Conservation (phyloP, 2,329 filamentous ascomycete species). For the Penicillium sp. region DNA sequence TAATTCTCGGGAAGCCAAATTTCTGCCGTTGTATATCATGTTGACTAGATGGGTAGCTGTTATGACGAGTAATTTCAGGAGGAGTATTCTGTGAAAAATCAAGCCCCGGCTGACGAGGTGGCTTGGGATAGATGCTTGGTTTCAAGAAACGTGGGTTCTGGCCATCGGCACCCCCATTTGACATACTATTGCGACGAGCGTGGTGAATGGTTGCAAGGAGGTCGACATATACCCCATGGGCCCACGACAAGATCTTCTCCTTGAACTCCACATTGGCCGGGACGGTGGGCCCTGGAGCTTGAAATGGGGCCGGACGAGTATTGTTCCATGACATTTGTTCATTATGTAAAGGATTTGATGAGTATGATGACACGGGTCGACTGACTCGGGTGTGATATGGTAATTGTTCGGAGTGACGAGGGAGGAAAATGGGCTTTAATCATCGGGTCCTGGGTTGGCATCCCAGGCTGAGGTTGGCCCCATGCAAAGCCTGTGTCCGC, state of each 20-base stretch:
- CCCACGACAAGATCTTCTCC: conserved; percentile 66
- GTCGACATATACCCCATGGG: conserved; percentile 71
- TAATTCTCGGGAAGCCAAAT: conserved; percentile 9
- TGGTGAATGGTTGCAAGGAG: conserved; percentile 65
- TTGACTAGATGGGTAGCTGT: conserved; percentile 38
- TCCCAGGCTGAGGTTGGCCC: conserved; percentile 28
- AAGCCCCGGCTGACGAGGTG: conserved; percentile 57
- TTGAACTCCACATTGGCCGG: conserved; percentile 55
- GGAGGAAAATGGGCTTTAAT: conserved; percentile 39
- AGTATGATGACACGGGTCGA: conserved; percentile 23
- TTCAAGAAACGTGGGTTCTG: conserved; percentile 47
- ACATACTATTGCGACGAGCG: conserved; percentile 45
- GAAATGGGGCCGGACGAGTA: conserved; percentile 20
- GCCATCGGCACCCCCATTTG: conserved; percentile 44
- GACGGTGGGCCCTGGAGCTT: conserved; percentile 20
- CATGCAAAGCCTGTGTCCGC: conserved; percentile 31
- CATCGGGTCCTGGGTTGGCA: conserved; percentile 28
- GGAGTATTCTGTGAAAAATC: conserved; percentile 44
- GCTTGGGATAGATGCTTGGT: conserved; percentile 61
- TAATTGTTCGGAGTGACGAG: conserved; percentile 37
- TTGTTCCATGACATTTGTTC: conserved; percentile 27
- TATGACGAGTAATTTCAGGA: conserved; percentile 30
- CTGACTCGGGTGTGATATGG: conserved; percentile 26
- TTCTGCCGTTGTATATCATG: conserved; percentile 30
- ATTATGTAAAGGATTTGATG: conserved; percentile 20